Evolutionary conservation across 495 filamentous ascomycete genomes (phyloP), one percentile per base, ranked within the genome.

Genomic region (Aspergillus egyptiacus): DNA sequence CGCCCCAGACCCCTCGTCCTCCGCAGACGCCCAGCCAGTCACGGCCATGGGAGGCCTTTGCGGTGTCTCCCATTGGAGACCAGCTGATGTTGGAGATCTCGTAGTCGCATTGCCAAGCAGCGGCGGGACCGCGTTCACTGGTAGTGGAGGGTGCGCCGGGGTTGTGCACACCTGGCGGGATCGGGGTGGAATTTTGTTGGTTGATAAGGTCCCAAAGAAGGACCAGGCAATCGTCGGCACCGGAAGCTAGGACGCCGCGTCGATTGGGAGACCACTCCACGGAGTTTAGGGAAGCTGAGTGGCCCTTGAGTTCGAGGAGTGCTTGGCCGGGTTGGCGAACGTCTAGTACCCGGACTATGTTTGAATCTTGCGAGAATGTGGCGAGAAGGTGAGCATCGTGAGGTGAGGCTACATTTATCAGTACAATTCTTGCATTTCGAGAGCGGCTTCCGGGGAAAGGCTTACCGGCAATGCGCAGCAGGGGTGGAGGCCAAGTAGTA

Each of bases 241-340:
- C 93, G 1, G 89, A 95, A 4, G 91, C 94, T 7, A 99, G 78
- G 34, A 87, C 82, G 10, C 94, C 93, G 54, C 93, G 76, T 36
- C 89, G 80, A 41, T 80, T 81, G 0, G 91, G 93, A 2, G 87
- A 91, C 93, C 93, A 98, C 70, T 98, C 93, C 48, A 96, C 85
- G 58, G 86, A 91, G 64, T 91, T 97, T 32, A 99, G 74, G 13
- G 86, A 67, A 6, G 87, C 85, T 13, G 80, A 77, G 64, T 97
- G 94, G n/a, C 93, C 93, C 27, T 89, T 89, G 34, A 99, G 77
- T 61, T 99, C 93, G 17, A 97, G 78, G 10, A 99, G 75, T 1
- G 93, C 93, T 67, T 96, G 91, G 9, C 93, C 93, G 2, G 93
- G 93, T 73, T 97, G 94, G 14, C 93, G 87, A 11, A 96, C 91